Evolutionary conservation across 169 alveolate species (phyloP), one percentile per base, ranked within the genome.

Genomic region (Plasmodium vivax): DNA sequence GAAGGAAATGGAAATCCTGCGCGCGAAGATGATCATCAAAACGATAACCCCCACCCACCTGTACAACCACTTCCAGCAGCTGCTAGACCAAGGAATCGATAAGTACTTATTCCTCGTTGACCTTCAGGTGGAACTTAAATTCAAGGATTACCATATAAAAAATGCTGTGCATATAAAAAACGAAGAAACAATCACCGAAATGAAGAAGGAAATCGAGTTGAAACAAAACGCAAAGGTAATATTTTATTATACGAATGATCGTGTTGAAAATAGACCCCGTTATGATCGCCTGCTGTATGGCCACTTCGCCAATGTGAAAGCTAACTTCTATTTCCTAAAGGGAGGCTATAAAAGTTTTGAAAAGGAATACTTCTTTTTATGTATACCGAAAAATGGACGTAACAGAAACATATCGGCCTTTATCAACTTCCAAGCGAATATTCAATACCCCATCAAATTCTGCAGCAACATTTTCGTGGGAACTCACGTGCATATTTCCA

Each of bases 321-420:
- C 92, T 0, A 58, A 79, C 43, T 82, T 71, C 19, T 92, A 92
- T 83, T 71, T 92, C 73, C 83, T 92, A 82, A 92, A 82, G 56
- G 95, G 87, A 45, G 95, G 95, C 9, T 92, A 75, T 43, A 51
- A 23, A 72, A 72, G 82, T 47, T 92, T 82, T 72, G 85, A 92
- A 92, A 82, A 54, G 23, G 87, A 82, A 45, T 92, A 82, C 27
- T 54, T 8, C 79, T 92, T 92, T 54, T 83, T 92, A 73, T 92
- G 95, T 51, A 5, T 90, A 80, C 27, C 23, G 27, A 41, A 54
- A 41, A 12, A 77, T 71, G 1, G 32, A 16, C 23, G 2, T 54
- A 12, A 45, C 34, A 43, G n/a, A 38, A 10, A 5, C 6, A 12
- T 38, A 12, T 6, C 38, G 2, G 2, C 73, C 23, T 1, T 71